A percentile compares a stretch with the other conserved stretches of the same genome.
Conservation (phyloP, 129 eudicot species). For the Tanacetum coccineum region DNA sequence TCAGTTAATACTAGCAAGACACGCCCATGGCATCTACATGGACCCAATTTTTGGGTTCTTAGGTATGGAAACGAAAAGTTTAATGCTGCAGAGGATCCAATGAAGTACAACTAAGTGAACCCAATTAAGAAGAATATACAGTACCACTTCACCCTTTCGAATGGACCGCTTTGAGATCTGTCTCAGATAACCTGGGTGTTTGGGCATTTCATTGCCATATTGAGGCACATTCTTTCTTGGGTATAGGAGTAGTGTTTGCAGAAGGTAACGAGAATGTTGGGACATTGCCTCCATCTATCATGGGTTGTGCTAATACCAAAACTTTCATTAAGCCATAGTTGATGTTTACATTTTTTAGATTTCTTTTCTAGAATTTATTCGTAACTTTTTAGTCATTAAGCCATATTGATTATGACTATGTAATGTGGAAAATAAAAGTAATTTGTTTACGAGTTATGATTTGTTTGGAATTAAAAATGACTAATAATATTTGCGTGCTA, state of each 20-base stretch:
- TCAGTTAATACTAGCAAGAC: constrained; percentile 50
- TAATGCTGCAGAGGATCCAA: constrained; percentile 42
- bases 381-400: too few relatives aligned
- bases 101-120: constrained; percentile 53
- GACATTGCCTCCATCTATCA: constrained; percentile 52
- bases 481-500: too few relatives aligned
- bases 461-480: too few relatives aligned
- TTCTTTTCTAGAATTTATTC: not conserved
- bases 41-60: constrained; percentile 89
- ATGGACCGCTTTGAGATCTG: constrained; percentile 80
- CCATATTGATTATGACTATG: too few relatives aligned
- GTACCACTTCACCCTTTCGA: constrained; percentile 71
- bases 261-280: constrained; percentile 69
- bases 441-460: too few relatives aligned
- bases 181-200: constrained; percentile 79
- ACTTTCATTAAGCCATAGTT: constrained; percentile 40
- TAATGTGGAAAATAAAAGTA: too few relatives aligned
- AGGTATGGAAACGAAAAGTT: constrained; percentile 84
- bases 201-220: constrained; percentile 95
- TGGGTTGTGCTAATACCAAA: constrained; percentile 77
- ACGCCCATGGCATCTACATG: constrained; percentile 96
- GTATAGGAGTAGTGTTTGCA: constrained; percentile 86
- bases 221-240: constrained; percentile 78
- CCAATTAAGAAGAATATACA: constrained; percentile 82
- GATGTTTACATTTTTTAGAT: not conserved